phyloP scores from a whole-genome alignment of 176 grass and related monocot genomes.

The Zea mays region Zm-B73-REFERENCE-NAM-5.0 NC_050096.1:193552001-193552500 shows the following conservation, averaged over 20 bases:
- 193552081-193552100: constrained; percentile 9
- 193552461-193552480: constrained; percentile 9
- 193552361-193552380: neutral
- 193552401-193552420: constrained; percentile 58
- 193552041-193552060: neutral
- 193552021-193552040: constrained; percentile 24
- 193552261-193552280: neutral
- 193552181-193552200: constrained; percentile 4
- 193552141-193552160: constrained; percentile 9
- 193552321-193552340: neutral
- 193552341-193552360: neutral
- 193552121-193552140: neutral
- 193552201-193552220: neutral
- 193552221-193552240: neutral
- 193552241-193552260: constrained; percentile 18
- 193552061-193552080: neutral
- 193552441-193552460: constrained; percentile 71
- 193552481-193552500: constrained; percentile 39
- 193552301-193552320: neutral
- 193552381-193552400: constrained; percentile 59
- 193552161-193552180: constrained; percentile 28
- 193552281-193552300: neutral
- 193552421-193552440: constrained; percentile 83
- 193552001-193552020: constrained; percentile 23
- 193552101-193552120: neutral